These are phyloP conservation scores for Mollisiaceae sp. DNA, from an alignment of 2,329 filamentous ascomycete genomes.

Conservation along the genomic window DNA sequence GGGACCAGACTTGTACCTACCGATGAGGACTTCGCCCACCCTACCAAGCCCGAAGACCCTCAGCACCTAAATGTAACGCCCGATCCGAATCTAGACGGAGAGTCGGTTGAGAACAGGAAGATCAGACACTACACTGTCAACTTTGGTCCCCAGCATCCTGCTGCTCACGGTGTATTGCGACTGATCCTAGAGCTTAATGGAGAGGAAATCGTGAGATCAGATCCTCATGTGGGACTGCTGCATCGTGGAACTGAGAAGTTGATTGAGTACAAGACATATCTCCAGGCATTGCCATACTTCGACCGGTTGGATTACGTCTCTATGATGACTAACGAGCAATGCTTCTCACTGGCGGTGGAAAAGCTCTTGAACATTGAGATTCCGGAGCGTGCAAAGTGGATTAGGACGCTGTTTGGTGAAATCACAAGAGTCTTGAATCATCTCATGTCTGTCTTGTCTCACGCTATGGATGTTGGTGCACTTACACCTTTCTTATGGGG, in stretches of 20 bases:
- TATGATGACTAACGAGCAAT: constrained; percentile 99
- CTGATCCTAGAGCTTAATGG: constrained; percentile 97
- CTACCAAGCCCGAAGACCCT: constrained; percentile 55
- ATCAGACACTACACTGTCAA: constrained; percentile 99
- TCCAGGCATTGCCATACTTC: constrained; percentile 98
- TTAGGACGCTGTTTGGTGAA: constrained; percentile 93
- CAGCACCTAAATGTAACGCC: constrained; percentile 36
- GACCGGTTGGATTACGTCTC: constrained; percentile 98
- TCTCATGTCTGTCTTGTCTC: constrained; percentile 94
- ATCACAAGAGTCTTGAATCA: constrained; percentile 95
- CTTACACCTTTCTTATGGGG: constrained; percentile 99
- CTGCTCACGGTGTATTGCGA: constrained; percentile 96
- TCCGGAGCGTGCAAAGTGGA: constrained; percentile 94
- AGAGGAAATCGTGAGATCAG: constrained; percentile 94
- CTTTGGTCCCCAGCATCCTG: constrained; percentile 98
- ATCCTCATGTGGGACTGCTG: constrained; percentile 94
- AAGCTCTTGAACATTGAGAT: constrained; percentile 98
- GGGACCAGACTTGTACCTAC: constrained; percentile 58
- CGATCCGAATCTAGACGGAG: constrained; percentile 50
- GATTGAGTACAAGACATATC: constrained; percentile 99
- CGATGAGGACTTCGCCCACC: constrained; percentile 65
- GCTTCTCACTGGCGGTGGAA: constrained; percentile 92
- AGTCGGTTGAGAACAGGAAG: constrained; percentile 70
- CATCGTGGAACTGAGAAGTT: constrained; percentile 99
- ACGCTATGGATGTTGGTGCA: constrained; percentile 99